phyloP scores from a whole-genome alignment of 208 protist genomes.

The Acanthamoeba healyi region DNA sequence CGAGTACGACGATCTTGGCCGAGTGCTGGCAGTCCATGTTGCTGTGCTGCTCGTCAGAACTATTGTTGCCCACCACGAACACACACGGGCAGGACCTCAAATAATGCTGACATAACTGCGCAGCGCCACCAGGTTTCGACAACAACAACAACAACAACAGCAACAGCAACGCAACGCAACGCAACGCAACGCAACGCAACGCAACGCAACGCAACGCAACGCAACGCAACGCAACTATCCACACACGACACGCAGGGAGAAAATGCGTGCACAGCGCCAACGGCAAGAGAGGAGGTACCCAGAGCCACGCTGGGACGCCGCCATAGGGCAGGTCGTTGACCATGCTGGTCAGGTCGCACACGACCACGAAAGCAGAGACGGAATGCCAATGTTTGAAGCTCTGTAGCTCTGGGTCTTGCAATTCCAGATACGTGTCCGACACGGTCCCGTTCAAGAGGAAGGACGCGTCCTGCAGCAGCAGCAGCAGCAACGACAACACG shows the following conservation, averaged over 20 bases:
- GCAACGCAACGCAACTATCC: no score
- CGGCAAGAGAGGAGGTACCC: background rate
- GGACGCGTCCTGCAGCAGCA: no score
- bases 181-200: no score
- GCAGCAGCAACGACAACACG: no score
- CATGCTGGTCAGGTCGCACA: background rate
- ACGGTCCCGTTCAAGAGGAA: no score
- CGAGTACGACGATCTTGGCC: background rate
- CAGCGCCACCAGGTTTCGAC: background rate
- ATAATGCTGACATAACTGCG: no score
- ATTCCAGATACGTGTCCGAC: no score
- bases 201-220: no score
- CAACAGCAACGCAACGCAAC: no score
- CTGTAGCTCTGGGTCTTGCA: background rate
- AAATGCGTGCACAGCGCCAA: no score
- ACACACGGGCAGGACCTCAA: background rate
- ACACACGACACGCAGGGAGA: no score
- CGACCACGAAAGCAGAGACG: background rate
- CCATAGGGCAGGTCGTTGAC: background rate
- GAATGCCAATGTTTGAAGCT: background rate
- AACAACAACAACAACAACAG: no score
- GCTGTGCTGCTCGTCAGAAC: background rate
- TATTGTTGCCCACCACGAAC: constrained; percentile 23
- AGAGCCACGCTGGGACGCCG: background rate
- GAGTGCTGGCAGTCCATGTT: background rate